These are phyloP conservation scores for Mycena maculata DNA, from an alignment of 768 basidiomycete species.

Conservation along the genomic window DNA sequence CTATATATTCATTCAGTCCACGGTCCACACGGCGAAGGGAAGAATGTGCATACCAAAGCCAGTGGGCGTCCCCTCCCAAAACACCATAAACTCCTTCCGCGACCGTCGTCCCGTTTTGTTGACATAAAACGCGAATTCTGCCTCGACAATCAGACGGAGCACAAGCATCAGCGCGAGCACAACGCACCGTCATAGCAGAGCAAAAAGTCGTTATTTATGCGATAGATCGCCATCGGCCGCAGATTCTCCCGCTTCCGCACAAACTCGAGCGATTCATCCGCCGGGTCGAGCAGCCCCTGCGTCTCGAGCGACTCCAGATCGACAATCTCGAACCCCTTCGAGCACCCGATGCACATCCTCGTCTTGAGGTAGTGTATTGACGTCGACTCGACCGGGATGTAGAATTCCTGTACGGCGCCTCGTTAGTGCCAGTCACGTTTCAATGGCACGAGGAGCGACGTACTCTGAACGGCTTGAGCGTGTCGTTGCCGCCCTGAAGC, in stretches of 20 bases:
- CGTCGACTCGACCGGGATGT: constrained; percentile 96
- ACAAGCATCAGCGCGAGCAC: neutral
- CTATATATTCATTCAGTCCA: constrained; percentile 52
- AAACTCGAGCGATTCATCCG: constrained; percentile 92
- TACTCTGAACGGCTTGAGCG: constrained; percentile 91
- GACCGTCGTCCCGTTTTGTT: constrained; percentile 96
- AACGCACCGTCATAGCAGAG: constrained; percentile 94
- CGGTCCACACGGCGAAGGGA: neutral
- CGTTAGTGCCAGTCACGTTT: neutral
- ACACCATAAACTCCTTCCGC: constrained; percentile 91
- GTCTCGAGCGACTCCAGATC: constrained; percentile 98
- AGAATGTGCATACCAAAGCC: constrained; percentile 83
- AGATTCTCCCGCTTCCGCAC: constrained; percentile 90
- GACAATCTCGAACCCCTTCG: constrained; percentile 98
- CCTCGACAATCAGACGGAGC: constrained; percentile 26
- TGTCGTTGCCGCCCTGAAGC: constrained; percentile 94
- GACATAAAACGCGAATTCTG: constrained; percentile 99
- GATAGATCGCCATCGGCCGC: constrained; percentile 95
- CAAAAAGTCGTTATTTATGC: constrained; percentile 96
- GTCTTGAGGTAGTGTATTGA: constrained; percentile 98
- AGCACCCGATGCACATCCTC: constrained; percentile 95
- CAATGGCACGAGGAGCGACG: constrained; percentile 29
- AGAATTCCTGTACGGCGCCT: constrained; percentile 81
- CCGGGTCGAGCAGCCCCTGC: constrained; percentile 93
- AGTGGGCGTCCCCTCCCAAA: constrained; percentile 96